Evolutionary conservation across 228 moss, liverwort and hornwort genomes (phyloP).

Genomic region (Sphagnum magellanicum): DNA sequence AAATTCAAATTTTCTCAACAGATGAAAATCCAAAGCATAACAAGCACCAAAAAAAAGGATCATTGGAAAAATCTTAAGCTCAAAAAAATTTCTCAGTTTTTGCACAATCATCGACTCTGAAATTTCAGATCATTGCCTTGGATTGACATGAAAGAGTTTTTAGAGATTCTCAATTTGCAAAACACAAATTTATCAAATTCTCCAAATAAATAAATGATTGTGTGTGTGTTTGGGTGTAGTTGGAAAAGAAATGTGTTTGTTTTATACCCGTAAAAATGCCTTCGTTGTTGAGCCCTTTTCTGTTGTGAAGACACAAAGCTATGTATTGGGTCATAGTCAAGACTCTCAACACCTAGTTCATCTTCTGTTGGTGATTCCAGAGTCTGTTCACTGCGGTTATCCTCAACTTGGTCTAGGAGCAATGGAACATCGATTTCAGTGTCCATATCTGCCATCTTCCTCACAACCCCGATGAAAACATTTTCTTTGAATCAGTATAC

Average conservation of each 20-base stretch:
- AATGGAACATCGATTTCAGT: constrained; percentile 46
- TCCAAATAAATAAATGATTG: not conserved
- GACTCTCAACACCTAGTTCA: constrained; percentile 61
- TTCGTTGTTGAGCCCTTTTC: constrained; percentile 28
- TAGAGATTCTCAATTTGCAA: not conserved
- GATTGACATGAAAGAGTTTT: not conserved
- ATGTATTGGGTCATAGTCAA: constrained; percentile 72
- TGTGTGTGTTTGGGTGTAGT: not conserved
- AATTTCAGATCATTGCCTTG: not conserved
- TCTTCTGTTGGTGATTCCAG: constrained; percentile 10
- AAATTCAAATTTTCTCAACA: not conserved
- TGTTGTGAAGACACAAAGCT: constrained; percentile 42
- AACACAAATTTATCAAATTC: not conserved
- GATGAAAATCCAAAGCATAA: not conserved
- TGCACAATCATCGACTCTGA: too few relatives aligned
- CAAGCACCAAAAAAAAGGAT: too few relatives aligned
- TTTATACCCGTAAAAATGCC: constrained; percentile 63
- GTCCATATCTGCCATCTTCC: constrained; percentile 49
- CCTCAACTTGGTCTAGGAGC: constrained; percentile 36
- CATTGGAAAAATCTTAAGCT: too few relatives aligned
- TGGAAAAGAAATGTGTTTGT: not conserved
- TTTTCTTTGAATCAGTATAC: too few relatives aligned
- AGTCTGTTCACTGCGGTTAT: constrained; percentile 17
- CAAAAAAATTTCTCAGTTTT: too few relatives aligned
- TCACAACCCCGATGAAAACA: too few relatives aligned